Percentiles rank a stretch among this genome's conserved stretches.
These are phyloP conservation scores for Thalia dealbata DNA, from an alignment of 176 grass and related monocot genomes.

Conservation along the genomic window DNA sequence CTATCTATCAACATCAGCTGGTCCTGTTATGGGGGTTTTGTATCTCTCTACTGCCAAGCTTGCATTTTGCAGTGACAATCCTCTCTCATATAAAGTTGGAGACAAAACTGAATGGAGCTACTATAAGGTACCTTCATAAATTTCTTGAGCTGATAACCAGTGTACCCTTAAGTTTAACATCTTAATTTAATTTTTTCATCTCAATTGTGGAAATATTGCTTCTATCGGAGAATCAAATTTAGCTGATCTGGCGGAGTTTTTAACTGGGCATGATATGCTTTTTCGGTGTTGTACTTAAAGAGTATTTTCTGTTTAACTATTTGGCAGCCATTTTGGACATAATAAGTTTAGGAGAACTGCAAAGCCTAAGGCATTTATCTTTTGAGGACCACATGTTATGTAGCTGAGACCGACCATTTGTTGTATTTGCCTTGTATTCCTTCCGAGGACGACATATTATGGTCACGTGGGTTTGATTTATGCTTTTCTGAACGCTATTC, in stretches of 20 bases:
- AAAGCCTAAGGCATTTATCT: too few species aligned
- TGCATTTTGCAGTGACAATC: conserved; percentile 90
- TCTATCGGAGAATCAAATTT: background rate
- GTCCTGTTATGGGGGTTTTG: conserved; percentile 92
- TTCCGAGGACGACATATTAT: background rate
- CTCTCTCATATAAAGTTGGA: conserved; percentile 78
- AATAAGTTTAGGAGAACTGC: too few species aligned
- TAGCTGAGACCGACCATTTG: background rate
- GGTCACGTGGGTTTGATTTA: background rate
- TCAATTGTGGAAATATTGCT: background rate
- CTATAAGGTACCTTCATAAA: conserved; percentile 64
- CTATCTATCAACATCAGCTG: conserved; percentile 87
- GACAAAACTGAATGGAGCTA: conserved; percentile 94
- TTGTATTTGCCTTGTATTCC: background rate
- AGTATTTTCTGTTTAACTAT: background rate
- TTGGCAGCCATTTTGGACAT: too few species aligned
- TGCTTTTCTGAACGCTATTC: background rate
- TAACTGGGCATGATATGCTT: background rate
- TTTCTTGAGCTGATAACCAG: background rate
- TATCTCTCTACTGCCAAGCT: conserved; percentile 86
- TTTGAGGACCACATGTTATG: too few species aligned
- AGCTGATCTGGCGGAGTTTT: background rate
- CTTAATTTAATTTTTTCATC: background rate
- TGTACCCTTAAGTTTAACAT: background rate
- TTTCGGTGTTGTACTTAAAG: background rate